Evolutionary conservation across 495 filamentous ascomycete genomes (phyloP), one percentile per base, ranked within the genome.

Genomic region (Talaromyces stipitatus): DNA sequence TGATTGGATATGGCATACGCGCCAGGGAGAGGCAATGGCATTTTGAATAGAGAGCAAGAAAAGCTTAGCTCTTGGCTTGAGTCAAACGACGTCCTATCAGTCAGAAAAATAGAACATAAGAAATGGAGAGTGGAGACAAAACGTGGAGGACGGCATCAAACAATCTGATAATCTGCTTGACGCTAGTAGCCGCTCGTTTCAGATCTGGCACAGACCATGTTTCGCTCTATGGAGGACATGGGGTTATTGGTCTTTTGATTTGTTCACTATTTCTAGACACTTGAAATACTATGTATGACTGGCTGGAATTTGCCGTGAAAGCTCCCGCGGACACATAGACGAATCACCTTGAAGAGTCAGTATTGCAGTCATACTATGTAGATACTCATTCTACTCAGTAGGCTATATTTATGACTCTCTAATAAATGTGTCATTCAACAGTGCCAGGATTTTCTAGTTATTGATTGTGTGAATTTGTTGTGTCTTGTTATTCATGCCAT

Each of bases 111-210:
- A 7, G 20, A 26, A 12, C 3, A 8, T 48, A 5, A 8, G 20
- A 5, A 26, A 20, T 24, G 12, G 22, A 48, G 12, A 48, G 45
- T 26, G 45, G 45, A 48, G 22, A 27, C 20, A 48, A 48, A 26
- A 24, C 45, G 45, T 26, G 45, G 45, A 24, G 45, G 24, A 26
- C 23, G 10, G 10, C 20, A 23, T 48, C 45, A 26, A 48, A 24
- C 20, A 26, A 48, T 48, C 45, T 48, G 45, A 48, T 48, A 26
- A n/a, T 4, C 45, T 33, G 45, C 16, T 12, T 48, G 45, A n/a
- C 45, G 45, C 45, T 48, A 48, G 45, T 48, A 48, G 24, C 45
- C 45, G 45, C 45, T 48, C 45, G 45, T 48, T 48, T 48, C 45
- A 48, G n/a, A 48, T 48, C 45, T 26, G 45, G 45, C 45, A 48